Percentiles rank a stretch among this genome's conserved stretches.
Conservation (phyloP, 805 yeast genomes). For the Allodekkera sacchari region DNA sequence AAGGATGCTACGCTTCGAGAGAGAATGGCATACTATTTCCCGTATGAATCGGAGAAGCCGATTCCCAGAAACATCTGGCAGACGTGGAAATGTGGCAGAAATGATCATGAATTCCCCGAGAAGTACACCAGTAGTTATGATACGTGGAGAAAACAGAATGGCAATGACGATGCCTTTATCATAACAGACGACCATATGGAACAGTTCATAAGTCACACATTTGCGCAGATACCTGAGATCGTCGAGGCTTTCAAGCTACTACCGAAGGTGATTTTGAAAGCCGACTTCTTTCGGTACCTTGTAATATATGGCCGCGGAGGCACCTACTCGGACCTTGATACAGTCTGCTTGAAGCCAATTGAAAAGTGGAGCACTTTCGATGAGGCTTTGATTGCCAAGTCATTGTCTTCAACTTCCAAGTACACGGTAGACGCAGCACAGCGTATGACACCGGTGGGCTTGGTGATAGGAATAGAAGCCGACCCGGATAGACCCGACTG, state of each 20-base stretch:
- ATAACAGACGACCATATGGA: constrained; percentile 58
- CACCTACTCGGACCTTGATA: constrained; percentile 86
- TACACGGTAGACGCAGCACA: no score
- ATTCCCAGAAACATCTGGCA: constrained; percentile 88
- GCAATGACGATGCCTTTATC: constrained; percentile 61
- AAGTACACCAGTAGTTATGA: constrained; percentile 40
- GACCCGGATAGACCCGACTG: constrained; percentile 96
- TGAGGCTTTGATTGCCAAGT: constrained; percentile 7
- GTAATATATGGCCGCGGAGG: constrained; percentile 89
- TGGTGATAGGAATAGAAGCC: constrained; percentile 88
- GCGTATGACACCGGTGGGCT: constrained; percentile 43
- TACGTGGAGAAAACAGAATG: constrained; percentile 59
- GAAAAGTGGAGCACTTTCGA: constrained; percentile 63
- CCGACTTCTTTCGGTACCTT: constrained; percentile 89
- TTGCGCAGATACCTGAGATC: constrained; percentile 67
- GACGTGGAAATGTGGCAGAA: constrained; percentile 73
- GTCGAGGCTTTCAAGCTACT: constrained; percentile 62
- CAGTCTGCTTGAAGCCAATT: constrained; percentile 64
- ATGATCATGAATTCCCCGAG: constrained; percentile 49
- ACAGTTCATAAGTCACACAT: constrained; percentile 47
- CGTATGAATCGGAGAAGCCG: constrained; percentile 56
- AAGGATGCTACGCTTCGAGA: constrained; percentile 30
- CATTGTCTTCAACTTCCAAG: neutral
- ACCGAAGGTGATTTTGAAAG: constrained; percentile 79
- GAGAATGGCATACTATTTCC: constrained; percentile 63